Base-by-base conservation (phyloP, 2,329 filamentous ascomycete genomes). In the Neonectria sp. region DNA sequence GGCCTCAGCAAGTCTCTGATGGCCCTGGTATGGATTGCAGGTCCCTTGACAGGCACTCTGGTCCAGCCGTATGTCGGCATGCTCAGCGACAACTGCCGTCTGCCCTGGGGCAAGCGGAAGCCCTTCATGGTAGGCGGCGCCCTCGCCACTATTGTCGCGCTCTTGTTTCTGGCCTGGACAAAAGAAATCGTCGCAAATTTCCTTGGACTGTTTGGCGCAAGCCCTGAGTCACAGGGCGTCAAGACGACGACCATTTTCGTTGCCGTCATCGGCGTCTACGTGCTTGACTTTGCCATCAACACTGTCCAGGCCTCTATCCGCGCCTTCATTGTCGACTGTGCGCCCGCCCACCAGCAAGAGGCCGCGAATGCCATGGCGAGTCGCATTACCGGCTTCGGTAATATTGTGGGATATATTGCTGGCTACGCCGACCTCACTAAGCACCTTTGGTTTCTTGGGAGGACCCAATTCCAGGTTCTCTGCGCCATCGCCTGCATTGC, bases 241-340 rank as follows among this genome's bases (percentile, higher is more conserved):
- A 91, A 89, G 75, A 86, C 86, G 4, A 84, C 86, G 48, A 89
- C 93, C 55, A 95, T 97, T 71, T 84, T 94, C 35, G 87, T 94
- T 64, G 95, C 95, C 8, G 94, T 97, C 6, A 78, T 95, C 33
- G 92, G 95, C 83, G 93, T 98, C 75, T 98, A 97, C 81, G 86
- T 96, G 56, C 87, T 98, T 57, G 95, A 98, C 79, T 96, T 98
- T 80, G 91, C 95, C 75, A 96, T 98, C 83, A 98, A 98, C 81
- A 96, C 95, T 88, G 94, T 98, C 37, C 95, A 98, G 87, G 95
- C 96, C 55, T 93, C 91, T 5, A 93, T 98, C 76, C 89, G 95
- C 71, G 94, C 95, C 27, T 97, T 97, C 78, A 97, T 98, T 61
- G 93, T 98, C 27, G 95, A 98, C 78, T 95, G 95, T 76, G 93